Percentiles rank a stretch among this genome's conserved stretches.
Evolutionary conservation across 805 yeast species (phyloP).

Genomic region (Hanseniaspora opuntiae): DNA sequence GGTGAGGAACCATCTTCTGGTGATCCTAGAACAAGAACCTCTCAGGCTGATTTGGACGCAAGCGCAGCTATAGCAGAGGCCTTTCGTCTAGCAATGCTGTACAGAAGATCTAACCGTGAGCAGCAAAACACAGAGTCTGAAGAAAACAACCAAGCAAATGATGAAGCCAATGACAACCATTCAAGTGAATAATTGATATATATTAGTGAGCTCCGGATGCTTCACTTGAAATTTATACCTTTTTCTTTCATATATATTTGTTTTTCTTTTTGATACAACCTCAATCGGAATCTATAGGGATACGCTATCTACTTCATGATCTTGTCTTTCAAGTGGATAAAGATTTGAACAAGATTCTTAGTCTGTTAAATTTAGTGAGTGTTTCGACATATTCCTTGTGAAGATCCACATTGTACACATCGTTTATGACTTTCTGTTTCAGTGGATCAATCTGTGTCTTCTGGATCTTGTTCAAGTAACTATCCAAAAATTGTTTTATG

Average conservation of each 20-base stretch:
- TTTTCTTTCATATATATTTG: neutral
- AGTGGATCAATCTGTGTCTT: slow-evolving; percentile 21
- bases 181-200: neutral
- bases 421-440: slow-evolving; percentile 21
- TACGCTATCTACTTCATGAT: too few species aligned
- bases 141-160: neutral
- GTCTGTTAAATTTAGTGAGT: slow-evolving; percentile 11
- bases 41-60: neutral
- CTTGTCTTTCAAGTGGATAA: neutral
- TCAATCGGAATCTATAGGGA: too few species aligned
- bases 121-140: neutral
- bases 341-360: neutral
- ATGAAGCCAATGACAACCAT: neutral
- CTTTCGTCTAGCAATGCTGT: slow-evolving; percentile 8
- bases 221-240: neutral
- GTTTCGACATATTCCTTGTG: slow-evolving; percentile 22
- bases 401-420: slow-evolving; percentile 14
- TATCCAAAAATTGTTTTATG: slow-evolving; percentile 26
- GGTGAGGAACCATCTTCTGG: neutral
- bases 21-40: neutral
- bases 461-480: slow-evolving; percentile 26
- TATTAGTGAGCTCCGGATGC: neutral
- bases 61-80: slow-evolving; percentile 1
- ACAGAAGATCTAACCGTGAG: neutral
- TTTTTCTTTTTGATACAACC: too few species aligned